Conservation (phyloP, 1,284 basidiomycete genomes). For the Malassezia japonica region DNA sequence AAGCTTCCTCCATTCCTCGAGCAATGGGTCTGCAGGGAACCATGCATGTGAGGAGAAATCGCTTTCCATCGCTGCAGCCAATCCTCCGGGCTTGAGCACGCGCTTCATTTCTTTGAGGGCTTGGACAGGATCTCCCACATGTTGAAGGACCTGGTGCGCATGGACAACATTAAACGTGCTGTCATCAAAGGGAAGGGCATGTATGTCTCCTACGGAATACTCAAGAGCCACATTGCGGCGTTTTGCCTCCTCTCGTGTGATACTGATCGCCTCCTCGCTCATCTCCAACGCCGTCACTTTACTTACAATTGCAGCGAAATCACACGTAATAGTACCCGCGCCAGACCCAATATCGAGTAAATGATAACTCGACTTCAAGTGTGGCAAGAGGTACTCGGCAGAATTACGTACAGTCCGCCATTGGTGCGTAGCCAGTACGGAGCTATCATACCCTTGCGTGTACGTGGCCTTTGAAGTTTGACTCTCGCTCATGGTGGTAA, state of each 20-base stretch:
- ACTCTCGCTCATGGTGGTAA: not conserved
- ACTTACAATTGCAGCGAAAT: not conserved
- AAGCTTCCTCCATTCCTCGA: not conserved
- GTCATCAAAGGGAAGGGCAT: not conserved
- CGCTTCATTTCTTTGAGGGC: not conserved
- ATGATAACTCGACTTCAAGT: not conserved
- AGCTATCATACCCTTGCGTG: not conserved
- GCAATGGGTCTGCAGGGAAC: not conserved
- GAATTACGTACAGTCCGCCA: not conserved
- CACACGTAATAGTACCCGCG: constrained; percentile 3
- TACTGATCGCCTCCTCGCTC: not conserved
- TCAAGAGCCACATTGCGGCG: not conserved
- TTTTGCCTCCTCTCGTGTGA: not conserved
- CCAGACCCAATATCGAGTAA: constrained; percentile 1
- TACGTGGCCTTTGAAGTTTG: not conserved
- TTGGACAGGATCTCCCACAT: constrained; percentile 1
- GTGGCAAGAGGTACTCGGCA: not conserved
- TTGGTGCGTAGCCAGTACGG: constrained; percentile 1
- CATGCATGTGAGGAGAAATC: not conserved
- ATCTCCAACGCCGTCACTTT: not conserved
- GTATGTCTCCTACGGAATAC: not conserved
- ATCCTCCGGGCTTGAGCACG: not conserved
- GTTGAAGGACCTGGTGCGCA: constrained; percentile 5
- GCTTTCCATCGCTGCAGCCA: not conserved
- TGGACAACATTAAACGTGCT: constrained; percentile 2